These are phyloP conservation scores for Mucor lusitanicus DNA, from an alignment of 371 early-diverging fungal species.

Conservation along the genomic window DNA sequence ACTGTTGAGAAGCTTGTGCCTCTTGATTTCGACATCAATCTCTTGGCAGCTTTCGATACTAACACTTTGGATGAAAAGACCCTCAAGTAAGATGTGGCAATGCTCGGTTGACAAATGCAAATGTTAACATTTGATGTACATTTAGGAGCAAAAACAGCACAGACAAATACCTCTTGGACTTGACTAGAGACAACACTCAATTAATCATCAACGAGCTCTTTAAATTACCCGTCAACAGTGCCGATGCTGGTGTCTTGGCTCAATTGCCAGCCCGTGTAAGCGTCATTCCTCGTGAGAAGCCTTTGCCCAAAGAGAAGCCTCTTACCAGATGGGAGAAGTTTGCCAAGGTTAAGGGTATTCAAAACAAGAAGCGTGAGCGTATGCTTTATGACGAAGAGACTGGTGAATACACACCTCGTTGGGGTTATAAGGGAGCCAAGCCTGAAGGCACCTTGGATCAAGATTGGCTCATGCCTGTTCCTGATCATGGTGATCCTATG, in stretches of 20 bases:
- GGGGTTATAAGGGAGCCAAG: slow-evolving; percentile 84
- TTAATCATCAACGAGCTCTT: slow-evolving; percentile 89
- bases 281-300: slow-evolving; percentile 88
- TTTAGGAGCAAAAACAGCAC: slow-evolving; percentile 15
- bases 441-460: slow-evolving; percentile 62
- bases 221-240: slow-evolving; percentile 70
- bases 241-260: slow-evolving; percentile 81
- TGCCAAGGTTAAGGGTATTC: slow-evolving; percentile 97
- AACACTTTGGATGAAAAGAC: slow-evolving; percentile 74
- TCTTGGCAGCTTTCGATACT: slow-evolving; percentile 78
- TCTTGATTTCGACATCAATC: slow-evolving; percentile 84
- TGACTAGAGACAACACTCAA: slow-evolving; percentile 86
- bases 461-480: slow-evolving; percentile 95
- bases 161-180: slow-evolving; percentile 68
- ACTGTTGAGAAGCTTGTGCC: slow-evolving; percentile 78
- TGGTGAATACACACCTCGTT: slow-evolving; percentile 88
- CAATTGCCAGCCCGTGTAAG: slow-evolving; percentile 73
- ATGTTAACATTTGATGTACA: background rate
- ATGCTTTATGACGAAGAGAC: slow-evolving; percentile 88
- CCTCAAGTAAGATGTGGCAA: slow-evolving; percentile 46
- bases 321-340: slow-evolving; percentile 99
- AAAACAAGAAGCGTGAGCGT: slow-evolving; percentile 82
- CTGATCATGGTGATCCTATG: slow-evolving; percentile 78
- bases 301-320: slow-evolving; percentile 85
- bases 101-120: background rate